Evolutionary conservation across 192 early-diverging fungal genomes (phyloP).

Genomic region (Backusella mclennaniae): DNA sequence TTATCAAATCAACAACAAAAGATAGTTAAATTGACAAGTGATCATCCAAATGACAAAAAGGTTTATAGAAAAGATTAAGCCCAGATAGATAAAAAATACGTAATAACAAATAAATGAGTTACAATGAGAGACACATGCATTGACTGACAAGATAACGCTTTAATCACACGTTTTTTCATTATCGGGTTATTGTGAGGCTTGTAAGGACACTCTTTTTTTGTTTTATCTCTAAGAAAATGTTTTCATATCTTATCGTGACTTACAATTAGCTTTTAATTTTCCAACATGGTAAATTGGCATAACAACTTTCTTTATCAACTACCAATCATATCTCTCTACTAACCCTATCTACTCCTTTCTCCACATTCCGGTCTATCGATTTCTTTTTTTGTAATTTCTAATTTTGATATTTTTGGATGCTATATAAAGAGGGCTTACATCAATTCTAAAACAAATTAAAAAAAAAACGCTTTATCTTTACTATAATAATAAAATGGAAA

Average conservation of each 20-base stretch:
- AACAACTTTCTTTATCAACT: not conserved
- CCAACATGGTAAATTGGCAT: not conserved
- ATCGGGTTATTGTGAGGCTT: not conserved
- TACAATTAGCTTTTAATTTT: not conserved
- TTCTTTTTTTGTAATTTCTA: not conserved
- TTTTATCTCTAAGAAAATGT: not conserved
- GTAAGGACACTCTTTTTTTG: not conserved
- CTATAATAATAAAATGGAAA: not conserved
- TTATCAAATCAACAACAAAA: not conserved
- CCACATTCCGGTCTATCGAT: conserved; percentile 1
- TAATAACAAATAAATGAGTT: not conserved
- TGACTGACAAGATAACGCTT: conserved; percentile 6
- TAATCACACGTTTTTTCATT: conserved; percentile 8
- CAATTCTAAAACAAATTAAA: not conserved
- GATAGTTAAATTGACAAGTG: conserved; percentile 4
- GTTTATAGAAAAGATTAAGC: not conserved
- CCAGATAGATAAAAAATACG: not conserved
- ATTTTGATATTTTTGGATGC: not conserved
- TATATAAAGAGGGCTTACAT: not conserved
- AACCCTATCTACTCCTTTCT: not conserved
- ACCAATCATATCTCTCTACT: not conserved
- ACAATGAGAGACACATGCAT: not conserved
- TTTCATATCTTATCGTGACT: conserved; percentile 3
- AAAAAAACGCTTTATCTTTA: too few species aligned
- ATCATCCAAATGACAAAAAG: not conserved